Conservation (phyloP, 257 asterid genomes). For the Thymus mandschuricus region DNA sequence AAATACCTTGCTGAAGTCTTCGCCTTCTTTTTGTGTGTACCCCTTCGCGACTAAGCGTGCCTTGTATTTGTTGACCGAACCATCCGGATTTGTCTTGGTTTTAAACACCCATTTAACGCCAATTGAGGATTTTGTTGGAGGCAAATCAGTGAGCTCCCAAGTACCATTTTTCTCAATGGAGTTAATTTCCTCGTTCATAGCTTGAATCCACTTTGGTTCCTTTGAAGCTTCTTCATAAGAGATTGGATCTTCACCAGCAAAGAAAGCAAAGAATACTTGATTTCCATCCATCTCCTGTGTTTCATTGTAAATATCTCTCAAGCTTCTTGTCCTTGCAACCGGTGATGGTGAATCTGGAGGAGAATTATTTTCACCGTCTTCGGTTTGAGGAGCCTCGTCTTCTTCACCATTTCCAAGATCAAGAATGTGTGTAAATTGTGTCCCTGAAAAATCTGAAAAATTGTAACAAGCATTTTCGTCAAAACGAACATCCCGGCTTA, state of each 20-base stretch:
- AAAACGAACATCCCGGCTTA: conserved; percentile 5
- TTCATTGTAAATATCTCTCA: background rate
- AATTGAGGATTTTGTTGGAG: background rate
- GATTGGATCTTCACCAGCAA: background rate
- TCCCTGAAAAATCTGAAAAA: background rate
- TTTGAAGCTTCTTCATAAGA: background rate
- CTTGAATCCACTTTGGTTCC: background rate
- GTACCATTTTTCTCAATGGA: background rate
- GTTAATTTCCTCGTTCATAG: background rate
- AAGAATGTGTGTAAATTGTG: background rate
- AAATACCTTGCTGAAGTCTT: background rate
- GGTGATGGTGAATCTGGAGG: background rate
- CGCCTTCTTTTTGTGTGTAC: conserved; percentile 2
- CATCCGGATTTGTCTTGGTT: background rate
- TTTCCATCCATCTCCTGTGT: background rate
- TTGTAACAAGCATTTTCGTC: background rate
- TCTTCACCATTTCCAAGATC: background rate
- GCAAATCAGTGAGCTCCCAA: background rate
- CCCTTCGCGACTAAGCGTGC: background rate
- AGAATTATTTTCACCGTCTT: background rate
- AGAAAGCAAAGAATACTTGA: conserved; percentile 1
- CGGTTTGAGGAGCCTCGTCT: background rate
- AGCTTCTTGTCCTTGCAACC: background rate
- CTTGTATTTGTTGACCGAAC: background rate
- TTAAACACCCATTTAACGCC: background rate